These are phyloP conservation scores for Symbiodinium pilosum DNA, from an alignment of 73 alveolate species.

Conservation along the genomic window DNA sequence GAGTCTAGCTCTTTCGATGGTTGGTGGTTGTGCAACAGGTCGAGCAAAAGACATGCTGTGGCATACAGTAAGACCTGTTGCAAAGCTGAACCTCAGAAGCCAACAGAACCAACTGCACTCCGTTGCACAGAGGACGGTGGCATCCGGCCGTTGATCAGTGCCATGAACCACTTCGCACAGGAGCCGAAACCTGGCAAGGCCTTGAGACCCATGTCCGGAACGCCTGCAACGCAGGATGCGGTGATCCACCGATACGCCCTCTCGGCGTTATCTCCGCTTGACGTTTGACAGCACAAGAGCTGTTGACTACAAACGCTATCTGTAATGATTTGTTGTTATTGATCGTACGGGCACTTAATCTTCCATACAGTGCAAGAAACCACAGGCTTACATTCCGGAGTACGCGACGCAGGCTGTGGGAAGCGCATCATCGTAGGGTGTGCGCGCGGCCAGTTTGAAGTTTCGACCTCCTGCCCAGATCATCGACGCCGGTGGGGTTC, in stretches of 20 bases:
- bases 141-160: slow-evolving; percentile 53
- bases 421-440: no score
- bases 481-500: slow-evolving; percentile 73
- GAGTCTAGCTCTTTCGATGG: no score
- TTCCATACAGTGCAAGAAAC: neutral
- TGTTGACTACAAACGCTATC: no score
- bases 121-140: slow-evolving; percentile 15
- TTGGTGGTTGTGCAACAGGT: no score
- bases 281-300: slow-evolving; percentile 1
- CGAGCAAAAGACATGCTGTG: no score
- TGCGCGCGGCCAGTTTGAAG: no score
- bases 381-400: slow-evolving; percentile 4
- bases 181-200: neutral
- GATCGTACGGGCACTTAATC: no score
- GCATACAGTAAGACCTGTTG: no score
- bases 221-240: slow-evolving; percentile 8
- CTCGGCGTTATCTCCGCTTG: slow-evolving; percentile 71
- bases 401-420: neutral
- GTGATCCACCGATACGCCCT: slow-evolving; percentile 59
- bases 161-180: slow-evolving; percentile 82
- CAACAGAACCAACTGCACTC: no score
- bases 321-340: no score
- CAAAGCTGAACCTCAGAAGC: no score
- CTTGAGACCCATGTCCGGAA: no score
- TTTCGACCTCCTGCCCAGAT: slow-evolving; percentile 18